Conservation (phyloP, 2,329 filamentous ascomycete species). For the Sclerotinia trifoliorum region DNA sequence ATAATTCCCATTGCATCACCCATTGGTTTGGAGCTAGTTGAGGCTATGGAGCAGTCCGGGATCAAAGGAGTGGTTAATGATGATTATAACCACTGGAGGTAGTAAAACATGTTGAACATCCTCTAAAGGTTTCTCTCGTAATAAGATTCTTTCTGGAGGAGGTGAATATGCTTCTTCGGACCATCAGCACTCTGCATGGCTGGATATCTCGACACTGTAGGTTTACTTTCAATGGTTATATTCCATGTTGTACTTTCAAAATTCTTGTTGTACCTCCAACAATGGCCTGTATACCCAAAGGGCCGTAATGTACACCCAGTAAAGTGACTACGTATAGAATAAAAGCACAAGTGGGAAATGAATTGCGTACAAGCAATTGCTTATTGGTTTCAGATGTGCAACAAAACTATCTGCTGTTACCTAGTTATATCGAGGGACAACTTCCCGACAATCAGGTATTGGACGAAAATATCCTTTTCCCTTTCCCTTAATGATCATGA, state of each 20-base stretch:
- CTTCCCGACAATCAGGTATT: neutral
- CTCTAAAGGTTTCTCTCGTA: neutral
- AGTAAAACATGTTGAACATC: neutral
- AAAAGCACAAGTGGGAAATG: no score
- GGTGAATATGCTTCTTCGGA: neutral
- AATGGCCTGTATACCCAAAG: neutral
- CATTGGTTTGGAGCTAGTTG: neutral
- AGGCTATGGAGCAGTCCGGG: neutral
- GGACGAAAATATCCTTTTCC: neutral
- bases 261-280: neutral
- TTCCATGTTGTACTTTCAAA: no score
- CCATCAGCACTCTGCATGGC: neutral
- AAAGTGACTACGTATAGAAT: neutral
- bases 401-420: no score
- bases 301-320: neutral
- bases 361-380: no score
- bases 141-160: neutral
- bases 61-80: neutral
- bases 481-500: no score
- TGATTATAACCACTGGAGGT: neutral
- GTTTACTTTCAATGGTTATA: no score
- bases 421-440: no score
- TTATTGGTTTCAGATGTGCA: no score
- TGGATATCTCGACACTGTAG: no score
- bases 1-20: neutral